phyloP scores from a whole-genome alignment of 2,329 filamentous ascomycete genomes.

The Talaromyces albobiverticillius region DNA sequence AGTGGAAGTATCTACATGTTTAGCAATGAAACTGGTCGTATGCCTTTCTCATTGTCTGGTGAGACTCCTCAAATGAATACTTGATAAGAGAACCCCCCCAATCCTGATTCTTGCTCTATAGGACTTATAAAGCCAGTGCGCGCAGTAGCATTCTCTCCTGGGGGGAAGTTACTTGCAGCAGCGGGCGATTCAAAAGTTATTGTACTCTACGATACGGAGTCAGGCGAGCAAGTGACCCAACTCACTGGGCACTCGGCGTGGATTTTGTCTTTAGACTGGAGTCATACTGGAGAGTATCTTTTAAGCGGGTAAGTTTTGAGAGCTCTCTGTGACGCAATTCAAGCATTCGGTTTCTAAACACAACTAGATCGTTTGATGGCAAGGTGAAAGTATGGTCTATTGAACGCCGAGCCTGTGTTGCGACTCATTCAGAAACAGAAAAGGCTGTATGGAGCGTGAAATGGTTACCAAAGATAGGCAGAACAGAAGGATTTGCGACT shows the following conservation, averaged over 20 bases:
- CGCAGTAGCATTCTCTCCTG: conserved; percentile 82
- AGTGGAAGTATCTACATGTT: conserved; percentile 92
- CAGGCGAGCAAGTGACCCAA: conserved; percentile 89
- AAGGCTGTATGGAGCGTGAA: conserved; percentile 78
- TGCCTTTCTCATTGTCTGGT: conserved; percentile 83
- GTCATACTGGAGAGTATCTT: conserved; percentile 84
- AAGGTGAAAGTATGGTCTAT: conserved; percentile 97
- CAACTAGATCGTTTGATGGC: conserved; percentile 70
- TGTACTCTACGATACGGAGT: conserved; percentile 84
- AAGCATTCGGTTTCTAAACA: conserved; percentile 14
- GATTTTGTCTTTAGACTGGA: conserved; percentile 93
- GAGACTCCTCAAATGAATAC: conserved; percentile 24
- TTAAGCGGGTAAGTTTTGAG: conserved; percentile 64
- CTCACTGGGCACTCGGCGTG: conserved; percentile 76
- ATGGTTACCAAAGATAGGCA: conserved; percentile 71
- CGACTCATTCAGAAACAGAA: conserved; percentile 89
- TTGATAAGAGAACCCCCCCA: neutral
- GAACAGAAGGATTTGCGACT: conserved; percentile 69
- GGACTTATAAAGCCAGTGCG: conserved; percentile 85
- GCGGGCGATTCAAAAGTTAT: conserved; percentile 87
- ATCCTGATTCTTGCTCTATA: conserved; percentile 27
- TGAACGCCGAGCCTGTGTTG: conserved; percentile 77
- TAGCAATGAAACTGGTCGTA: conserved; percentile 81
- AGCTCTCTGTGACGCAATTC: neutral
- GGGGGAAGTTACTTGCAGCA: conserved; percentile 77